Base-by-base conservation (phyloP, 257 asterid genomes). In the Eustoma russellianum region DNA sequence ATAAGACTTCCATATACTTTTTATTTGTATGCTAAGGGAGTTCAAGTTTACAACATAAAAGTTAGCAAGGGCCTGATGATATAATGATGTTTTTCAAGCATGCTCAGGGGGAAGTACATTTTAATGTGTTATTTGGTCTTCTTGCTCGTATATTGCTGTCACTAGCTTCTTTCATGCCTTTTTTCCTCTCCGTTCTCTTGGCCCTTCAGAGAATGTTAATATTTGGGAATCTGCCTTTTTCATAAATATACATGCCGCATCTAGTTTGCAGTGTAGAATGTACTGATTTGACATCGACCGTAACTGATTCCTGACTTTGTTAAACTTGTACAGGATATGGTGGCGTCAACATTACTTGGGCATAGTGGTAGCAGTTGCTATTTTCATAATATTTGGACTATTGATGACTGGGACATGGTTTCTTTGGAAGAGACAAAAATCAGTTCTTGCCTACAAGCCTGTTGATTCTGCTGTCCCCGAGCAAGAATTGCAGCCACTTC, bases 401-500 rank as follows among this genome's bases (percentile, higher is more conserved):
- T 57, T 74, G 59, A 83, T 81, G 48, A 69, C 67, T 15, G 90
- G 86, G 62, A 79, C 77, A 56, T 85, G 89, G 95, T 41, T 73
- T 59, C 50, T 88, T 24, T 77, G 74, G 59, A 72, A 76, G 62
- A 67, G 52, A 18, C 58, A 79, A 64, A 65, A 79, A 47, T 78
- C 57, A 60, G 35, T 54, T 38, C 17, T 48, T 24, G 55, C 93
- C 9, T 92, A 88, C 91, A 77, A 85, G 69, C 97, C 97, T 6
- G 93, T 92, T 19, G 86, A 83, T 63, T 52, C 79, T 46, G 80
- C 63, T 48, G 81, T 65, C 40, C 83, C 93, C 7, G 99, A 92
- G 78, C 97, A 88, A 68, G 99, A 92, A 74, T 95, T 92, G 41
- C 97, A 88, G 72, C 99, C 99, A 13, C 77, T 92, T 50, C 86